Evolutionary conservation across 2,329 filamentous ascomycete genomes (phyloP).

Genomic region (Penicillium sp.): DNA sequence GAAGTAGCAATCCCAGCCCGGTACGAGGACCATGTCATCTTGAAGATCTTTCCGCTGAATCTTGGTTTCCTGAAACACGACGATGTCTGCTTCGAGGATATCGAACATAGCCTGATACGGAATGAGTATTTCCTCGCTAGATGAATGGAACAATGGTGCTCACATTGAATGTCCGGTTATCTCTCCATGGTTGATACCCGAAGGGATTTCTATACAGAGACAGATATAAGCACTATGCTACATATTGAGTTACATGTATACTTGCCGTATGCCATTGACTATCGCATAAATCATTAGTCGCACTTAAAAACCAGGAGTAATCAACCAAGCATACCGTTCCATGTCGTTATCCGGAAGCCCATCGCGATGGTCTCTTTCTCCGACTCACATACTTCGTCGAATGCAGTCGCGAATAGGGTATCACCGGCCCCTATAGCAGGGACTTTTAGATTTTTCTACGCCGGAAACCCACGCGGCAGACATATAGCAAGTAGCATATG

Average conservation of each 20-base stretch:
- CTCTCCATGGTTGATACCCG: constrained; percentile 77
- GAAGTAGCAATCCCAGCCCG: constrained; percentile 95
- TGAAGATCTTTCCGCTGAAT: constrained; percentile 87
- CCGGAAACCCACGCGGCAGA: background rate
- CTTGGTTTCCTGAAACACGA: constrained; percentile 93
- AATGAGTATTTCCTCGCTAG: background rate
- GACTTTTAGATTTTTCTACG: background rate
- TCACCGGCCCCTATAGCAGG: background rate
- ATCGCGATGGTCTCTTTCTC: constrained; percentile 43
- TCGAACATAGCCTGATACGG: constrained; percentile 80
- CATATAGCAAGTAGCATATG: no score
- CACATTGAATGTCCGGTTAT: constrained; percentile 66
- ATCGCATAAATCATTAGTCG: constrained; percentile 11
- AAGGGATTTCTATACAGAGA: constrained; percentile 64
- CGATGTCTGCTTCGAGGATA: constrained; percentile 83
- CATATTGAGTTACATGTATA: background rate
- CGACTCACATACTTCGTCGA: background rate
- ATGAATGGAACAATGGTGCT: constrained; percentile 10
- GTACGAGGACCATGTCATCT: constrained; percentile 93
- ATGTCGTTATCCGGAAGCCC: constrained; percentile 77
- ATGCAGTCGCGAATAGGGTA: background rate
- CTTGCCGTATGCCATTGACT: constrained; percentile 77
- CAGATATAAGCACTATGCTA: background rate
- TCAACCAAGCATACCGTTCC: constrained; percentile 63
- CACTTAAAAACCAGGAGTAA: background rate